Percentiles rank a stretch among this genome's conserved stretches.
phyloP scores from a whole-genome alignment of 2,329 filamentous ascomycete genomes.

The Trichophyton verrucosum region DNA sequence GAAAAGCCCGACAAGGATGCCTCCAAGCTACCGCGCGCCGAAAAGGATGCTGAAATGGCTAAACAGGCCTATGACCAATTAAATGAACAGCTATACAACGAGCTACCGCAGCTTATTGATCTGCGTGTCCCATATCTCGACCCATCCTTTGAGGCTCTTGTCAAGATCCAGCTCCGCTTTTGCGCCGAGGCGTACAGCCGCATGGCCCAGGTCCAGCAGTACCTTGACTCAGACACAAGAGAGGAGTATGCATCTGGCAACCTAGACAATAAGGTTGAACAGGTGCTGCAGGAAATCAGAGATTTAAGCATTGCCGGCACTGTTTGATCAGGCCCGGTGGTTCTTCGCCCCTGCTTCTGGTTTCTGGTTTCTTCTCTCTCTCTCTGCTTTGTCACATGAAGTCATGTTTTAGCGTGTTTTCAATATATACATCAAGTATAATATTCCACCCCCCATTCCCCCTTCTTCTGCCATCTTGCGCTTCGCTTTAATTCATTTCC shows the following conservation, averaged over 20 bases:
- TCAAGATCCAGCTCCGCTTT: constrained; percentile 96
- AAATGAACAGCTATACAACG: constrained; percentile 87
- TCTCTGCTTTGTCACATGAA: background rate
- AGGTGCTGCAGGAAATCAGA: constrained; percentile 91
- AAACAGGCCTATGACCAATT: constrained; percentile 88
- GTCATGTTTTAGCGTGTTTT: constrained; percentile 2
- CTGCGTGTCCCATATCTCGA: constrained; percentile 93
- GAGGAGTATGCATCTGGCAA: constrained; percentile 94
- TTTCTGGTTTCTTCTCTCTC: background rate
- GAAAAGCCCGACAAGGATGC: constrained; percentile 99
- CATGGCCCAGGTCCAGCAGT: constrained; percentile 99
- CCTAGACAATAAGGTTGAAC: constrained; percentile 80
- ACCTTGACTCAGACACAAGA: constrained; percentile 85
- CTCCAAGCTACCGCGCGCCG: constrained; percentile 85
- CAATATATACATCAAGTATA: background rate
- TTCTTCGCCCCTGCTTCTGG: too few relatives aligned
- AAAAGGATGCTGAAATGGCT: constrained; percentile 93
- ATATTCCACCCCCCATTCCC: background rate
- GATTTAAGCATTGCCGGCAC: constrained; percentile 83
- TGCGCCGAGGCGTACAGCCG: constrained; percentile 94
- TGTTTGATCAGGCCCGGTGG: constrained; percentile 32
- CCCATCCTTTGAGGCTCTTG: constrained; percentile 90
- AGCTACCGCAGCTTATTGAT: constrained; percentile 92
- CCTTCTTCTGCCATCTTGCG: background rate
- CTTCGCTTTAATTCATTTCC: background rate